phyloP scores from a whole-genome alignment of 306 rosid species.

The Prunus salicina region DNA sequence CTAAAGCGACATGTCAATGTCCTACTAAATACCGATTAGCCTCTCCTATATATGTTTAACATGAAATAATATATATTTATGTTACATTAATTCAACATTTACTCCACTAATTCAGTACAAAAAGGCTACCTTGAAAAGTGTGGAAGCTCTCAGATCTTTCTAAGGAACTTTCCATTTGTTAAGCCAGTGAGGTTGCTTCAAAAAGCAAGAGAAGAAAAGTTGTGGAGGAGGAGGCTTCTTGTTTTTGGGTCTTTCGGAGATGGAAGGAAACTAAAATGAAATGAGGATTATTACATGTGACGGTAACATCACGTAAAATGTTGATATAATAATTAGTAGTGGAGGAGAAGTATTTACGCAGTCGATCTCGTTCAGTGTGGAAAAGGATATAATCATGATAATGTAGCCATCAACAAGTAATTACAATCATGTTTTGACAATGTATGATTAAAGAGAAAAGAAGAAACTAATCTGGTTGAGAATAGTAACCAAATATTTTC shows the following conservation, averaged over 20 bases:
- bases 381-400: not conserved
- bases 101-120: not conserved
- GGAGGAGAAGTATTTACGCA: not conserved
- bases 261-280: too few relatives aligned
- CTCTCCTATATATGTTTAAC: not conserved
- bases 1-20: not conserved
- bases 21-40: not conserved
- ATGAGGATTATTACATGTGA: not conserved
- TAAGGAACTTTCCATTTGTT: too few relatives aligned
- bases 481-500: too few relatives aligned
- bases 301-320: not conserved
- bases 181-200: too few relatives aligned
- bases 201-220: too few relatives aligned
- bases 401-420: not conserved
- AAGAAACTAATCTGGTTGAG: too few relatives aligned
- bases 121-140: not conserved
- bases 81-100: not conserved
- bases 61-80: not conserved
- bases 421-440: not conserved
- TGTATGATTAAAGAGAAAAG: too few relatives aligned
- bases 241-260: too few relatives aligned
- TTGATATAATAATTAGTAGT: not conserved
- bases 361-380: not conserved
- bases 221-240: too few relatives aligned
- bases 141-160: not conserved